Evolutionary conservation across 331 rosid genomes (phyloP), one percentile per base, ranked within the genome.

Genomic region (Quercus phellos): DNA sequence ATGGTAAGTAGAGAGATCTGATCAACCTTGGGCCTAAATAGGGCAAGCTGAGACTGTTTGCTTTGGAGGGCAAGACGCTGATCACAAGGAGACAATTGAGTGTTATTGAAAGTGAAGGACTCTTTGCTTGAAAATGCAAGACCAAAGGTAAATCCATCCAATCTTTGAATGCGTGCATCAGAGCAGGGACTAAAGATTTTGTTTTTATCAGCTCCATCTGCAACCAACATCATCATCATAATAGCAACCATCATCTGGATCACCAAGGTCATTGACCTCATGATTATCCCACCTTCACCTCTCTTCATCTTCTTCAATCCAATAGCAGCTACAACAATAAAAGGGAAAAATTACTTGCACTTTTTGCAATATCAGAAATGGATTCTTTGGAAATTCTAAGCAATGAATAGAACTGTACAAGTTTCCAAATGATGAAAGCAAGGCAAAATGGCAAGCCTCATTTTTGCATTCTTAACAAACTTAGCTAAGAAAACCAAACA

Each of bases 51-150:
- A 26, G 97, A 94, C 4, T 34, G 81, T 30, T 77, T 76, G 29
- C 21, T 29, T 0, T 88, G 4, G n/a, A 94, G 89, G 14, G 78
- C 29, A 0, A 91, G 90, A 18, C 93, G 97, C 6, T 2, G n/a
- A 76, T 94, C 99, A 56, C 99, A 94, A 1, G 98, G 98, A 0
- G 99, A 92, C 75, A 92, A 88, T 71, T 92, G 99, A 2, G 92
- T 86, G 74, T 82, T 76, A 79, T 74, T 89, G 16, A 74, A 84
- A 16, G 46, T 69, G 86, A 88, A 92, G 13, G 50, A 29, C 7
- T 91, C 90, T 71, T 82, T 94, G 4, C 76, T 53, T 0, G 98
- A 86, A 68, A 94, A 84, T 16, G 89, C 98, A 78, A 91, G 79
- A 7, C 96, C 97, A 59, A 92, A 90, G n/a, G 89, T 90, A 78